Evolutionary conservation across 305 asterid genomes (phyloP).

Genomic region (Ajuga reptans): DNA sequence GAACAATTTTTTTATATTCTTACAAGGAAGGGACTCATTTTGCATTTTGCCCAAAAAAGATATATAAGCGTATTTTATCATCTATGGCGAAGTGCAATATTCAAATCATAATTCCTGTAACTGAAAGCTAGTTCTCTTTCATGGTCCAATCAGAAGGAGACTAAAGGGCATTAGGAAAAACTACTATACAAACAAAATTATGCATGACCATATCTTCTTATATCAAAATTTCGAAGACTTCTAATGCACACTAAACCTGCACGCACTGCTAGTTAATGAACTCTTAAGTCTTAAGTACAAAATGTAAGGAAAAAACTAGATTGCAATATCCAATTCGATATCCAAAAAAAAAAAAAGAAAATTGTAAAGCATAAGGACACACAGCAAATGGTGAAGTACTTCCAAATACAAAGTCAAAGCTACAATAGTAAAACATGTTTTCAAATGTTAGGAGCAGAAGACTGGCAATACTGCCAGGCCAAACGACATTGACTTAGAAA

Average conservation of each 20-base stretch:
- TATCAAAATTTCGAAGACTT: not conserved
- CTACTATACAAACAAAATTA: not conserved
- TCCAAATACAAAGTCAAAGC: constrained; percentile 20
- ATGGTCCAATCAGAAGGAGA: not conserved
- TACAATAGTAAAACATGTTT: constrained; percentile 5
- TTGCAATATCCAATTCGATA: not conserved
- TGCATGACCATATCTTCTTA: not conserved
- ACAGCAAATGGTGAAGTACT: not conserved
- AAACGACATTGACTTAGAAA: constrained; percentile 22
- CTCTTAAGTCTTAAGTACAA: not conserved
- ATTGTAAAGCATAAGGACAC: constrained; percentile 5
- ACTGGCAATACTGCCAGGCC: constrained; percentile 9
- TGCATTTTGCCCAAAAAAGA: not conserved
- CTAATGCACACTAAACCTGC: not conserved
- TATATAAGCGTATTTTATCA: not conserved
- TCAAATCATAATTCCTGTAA: not conserved
- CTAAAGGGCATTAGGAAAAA: not conserved
- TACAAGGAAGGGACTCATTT: too few species aligned
- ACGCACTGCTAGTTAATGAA: not conserved
- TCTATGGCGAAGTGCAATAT: not conserved
- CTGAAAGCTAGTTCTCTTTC: not conserved
- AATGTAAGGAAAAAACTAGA: not conserved
- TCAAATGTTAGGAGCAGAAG: constrained; percentile 13
- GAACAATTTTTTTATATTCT: too few species aligned
- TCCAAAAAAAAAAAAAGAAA: not conserved